Base-by-base conservation (phyloP, 306 rosid species). In the Prunus kanzakura region DNA sequence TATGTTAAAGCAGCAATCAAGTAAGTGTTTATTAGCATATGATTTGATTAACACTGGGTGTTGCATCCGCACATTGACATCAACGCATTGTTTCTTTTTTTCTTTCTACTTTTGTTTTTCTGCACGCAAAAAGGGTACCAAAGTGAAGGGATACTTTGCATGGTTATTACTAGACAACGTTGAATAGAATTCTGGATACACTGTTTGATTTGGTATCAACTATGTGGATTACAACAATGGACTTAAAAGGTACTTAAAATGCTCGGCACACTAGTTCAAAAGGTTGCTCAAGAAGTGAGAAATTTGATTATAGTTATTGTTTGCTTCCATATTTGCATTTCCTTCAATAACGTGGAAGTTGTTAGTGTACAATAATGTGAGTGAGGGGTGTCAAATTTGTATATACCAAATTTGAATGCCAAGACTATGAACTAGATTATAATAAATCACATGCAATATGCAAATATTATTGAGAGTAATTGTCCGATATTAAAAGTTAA, bases 91-190 rank as follows among this genome's bases (percentile, higher is more conserved):
- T 25, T 19, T 4, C 4, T 2, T 46, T 46, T 10, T 10, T 10
- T 46, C 13, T 46, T 46, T 8, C 13, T 10, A 46, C 13, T 60
- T 23, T 7, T 63, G 27, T 20, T 20, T 20, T 20, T 20, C 20
- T 20, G 20, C 20, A 20, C 20, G 20, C 20, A 20, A 20, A 20
- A 20, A 22, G 20, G 16, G 27, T 8, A 73, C 46, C 22, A 82
- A 85, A 45, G 87, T 87, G 79, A 87, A 87, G 74, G 91, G 94
- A 19, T 89, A 82, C 78, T 90, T 90, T 74, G 83, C 92, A 41
- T 88, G 93, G 96, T 88, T 89, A 41, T 78, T 90, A 76, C 80
- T 90, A 71, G 90, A 90, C 79, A 84, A 86, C 46, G 88, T 84
- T 9, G 90, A 90, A 74, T 89, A 87, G 94, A 18, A 0, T 43